phyloP scores from a whole-genome alignment of 768 basidiomycete genomes.

The Boletus sp. region DNA sequence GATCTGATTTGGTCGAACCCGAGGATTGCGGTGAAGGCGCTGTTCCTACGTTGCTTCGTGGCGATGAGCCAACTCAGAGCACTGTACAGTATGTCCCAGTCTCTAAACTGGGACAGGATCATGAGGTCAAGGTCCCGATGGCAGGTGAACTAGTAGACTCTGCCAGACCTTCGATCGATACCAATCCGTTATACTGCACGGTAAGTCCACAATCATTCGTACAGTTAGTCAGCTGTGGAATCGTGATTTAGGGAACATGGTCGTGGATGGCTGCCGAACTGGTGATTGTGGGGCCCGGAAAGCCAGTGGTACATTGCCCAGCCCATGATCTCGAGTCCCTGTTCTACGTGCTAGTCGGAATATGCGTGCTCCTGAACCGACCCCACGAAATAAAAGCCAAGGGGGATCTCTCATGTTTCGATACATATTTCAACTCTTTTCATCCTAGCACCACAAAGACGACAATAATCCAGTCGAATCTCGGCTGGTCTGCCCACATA shows the following conservation, averaged over 20 bases:
- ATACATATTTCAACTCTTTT: background rate
- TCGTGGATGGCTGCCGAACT: background rate
- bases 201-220: background rate
- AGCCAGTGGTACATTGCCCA: background rate
- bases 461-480: background rate
- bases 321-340: background rate
- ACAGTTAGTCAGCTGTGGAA: background rate
- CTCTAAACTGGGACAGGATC: background rate
- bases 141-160: background rate
- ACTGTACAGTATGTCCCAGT: background rate
- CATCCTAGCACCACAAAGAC: background rate
- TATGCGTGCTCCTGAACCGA: background rate
- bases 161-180: background rate
- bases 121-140: background rate
- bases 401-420: background rate
- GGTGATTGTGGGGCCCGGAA: background rate
- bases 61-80: background rate
- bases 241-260: background rate
- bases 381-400: background rate
- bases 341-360: background rate
- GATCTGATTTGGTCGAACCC: background rate
- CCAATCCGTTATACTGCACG: background rate
- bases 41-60: background rate
- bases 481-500: background rate
- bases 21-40: background rate